These are phyloP conservation scores for Furcasterigmium furcatum DNA, from an alignment of 2,329 filamentous ascomycete species.

Conservation along the genomic window DNA sequence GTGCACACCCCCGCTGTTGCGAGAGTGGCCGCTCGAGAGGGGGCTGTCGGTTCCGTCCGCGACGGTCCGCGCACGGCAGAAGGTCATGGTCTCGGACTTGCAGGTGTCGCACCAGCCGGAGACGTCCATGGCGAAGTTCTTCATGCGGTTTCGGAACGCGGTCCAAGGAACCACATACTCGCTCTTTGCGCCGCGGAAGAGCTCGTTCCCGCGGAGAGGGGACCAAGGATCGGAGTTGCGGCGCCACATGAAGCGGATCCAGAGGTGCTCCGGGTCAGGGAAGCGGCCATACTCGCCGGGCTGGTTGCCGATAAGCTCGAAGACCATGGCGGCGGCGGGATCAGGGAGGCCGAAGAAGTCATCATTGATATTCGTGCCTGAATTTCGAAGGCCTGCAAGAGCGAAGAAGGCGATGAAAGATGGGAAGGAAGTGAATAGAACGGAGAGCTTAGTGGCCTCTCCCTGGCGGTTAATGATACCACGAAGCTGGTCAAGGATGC, in stretches of 20 bases:
- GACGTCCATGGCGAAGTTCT: constrained; percentile 26
- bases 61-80: constrained; percentile 25
- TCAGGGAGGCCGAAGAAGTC: constrained; percentile 45
- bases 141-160: constrained; percentile 34
- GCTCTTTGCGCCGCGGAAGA: constrained; percentile 34
- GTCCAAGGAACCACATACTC: constrained; percentile 30
- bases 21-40: too few species aligned
- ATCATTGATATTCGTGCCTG: constrained; percentile 45
- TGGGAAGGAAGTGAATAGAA: constrained; percentile 52
- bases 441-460: constrained; percentile 40
- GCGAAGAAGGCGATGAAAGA: constrained; percentile 54
- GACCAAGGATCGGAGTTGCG: constrained; percentile 36
- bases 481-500: constrained; percentile 39
- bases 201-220: constrained; percentile 29
- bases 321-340: constrained; percentile 72
- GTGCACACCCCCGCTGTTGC: constrained; percentile 1
- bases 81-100: constrained; percentile 24
- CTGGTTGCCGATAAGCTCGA: constrained; percentile 55
- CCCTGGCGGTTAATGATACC: constrained; percentile 35
- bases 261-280: constrained; percentile 34
- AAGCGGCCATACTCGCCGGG: constrained; percentile 15
- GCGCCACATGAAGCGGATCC: constrained; percentile 55
- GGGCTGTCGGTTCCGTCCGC: constrained; percentile 3
- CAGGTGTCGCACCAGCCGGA: constrained; percentile 44
- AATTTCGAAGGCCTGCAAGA: constrained; percentile 41